Conservation (phyloP, 2,329 filamentous ascomycete genomes). For the Zelopaecilomyces penicillatus region DNA sequence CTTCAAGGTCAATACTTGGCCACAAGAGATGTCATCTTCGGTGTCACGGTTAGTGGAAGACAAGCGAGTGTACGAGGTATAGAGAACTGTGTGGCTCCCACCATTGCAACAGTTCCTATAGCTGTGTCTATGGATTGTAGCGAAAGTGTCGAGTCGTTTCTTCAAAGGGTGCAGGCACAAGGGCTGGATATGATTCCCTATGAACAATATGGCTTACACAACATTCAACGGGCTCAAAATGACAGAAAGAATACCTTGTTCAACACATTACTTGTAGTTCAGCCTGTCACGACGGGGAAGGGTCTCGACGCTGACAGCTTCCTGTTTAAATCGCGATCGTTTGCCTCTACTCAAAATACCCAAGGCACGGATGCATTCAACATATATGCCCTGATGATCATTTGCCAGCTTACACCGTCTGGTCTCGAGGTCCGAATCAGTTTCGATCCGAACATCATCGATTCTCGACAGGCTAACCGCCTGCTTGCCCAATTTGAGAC, state of each 20-base stretch:
- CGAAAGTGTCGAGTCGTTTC: constrained; percentile 5
- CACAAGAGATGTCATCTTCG: constrained; percentile 3
- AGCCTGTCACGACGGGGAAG: constrained; percentile 2
- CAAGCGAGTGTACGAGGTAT: constrained; percentile 8
- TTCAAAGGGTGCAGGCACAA: constrained; percentile 14
- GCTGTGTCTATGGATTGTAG: constrained; percentile 4
- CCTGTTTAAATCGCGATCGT: constrained; percentile 5
- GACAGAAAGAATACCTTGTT: background rate
- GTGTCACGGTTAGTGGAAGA: constrained; percentile 6
- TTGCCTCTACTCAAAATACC: constrained; percentile 3
- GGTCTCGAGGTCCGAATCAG: constrained; percentile 2
- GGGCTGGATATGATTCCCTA: constrained; percentile 13
- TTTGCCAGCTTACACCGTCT: constrained; percentile 1
- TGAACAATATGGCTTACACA: constrained; percentile 19
- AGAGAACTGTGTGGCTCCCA: constrained; percentile 10
- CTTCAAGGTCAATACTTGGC: constrained; percentile 2
- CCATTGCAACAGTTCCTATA: constrained; percentile 11
- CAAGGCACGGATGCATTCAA: constrained; percentile 5
- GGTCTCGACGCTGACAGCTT: constrained; percentile 1
- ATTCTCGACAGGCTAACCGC: background rate
- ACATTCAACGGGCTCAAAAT: constrained; percentile 14
- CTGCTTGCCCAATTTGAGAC: constrained; percentile 5
- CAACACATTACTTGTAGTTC: constrained; percentile 5
- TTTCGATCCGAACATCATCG: constrained; percentile 4
- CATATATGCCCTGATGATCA: constrained; percentile 4